Evolutionary conservation across 2,329 filamentous ascomycete species (phyloP).

Genomic region (Calonectria pseudoturangicola): DNA sequence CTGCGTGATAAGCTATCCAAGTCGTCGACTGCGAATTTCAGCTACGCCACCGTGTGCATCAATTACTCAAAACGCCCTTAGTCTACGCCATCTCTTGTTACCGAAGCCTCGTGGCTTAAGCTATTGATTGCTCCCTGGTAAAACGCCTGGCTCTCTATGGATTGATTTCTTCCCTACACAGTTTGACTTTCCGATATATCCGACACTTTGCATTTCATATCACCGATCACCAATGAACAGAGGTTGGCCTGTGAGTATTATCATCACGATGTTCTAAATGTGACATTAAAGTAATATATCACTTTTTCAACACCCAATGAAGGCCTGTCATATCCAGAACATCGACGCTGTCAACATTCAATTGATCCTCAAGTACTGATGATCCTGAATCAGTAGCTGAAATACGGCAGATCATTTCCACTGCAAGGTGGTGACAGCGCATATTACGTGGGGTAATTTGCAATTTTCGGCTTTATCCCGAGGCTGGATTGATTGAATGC

Average conservation of each 20-base stretch:
- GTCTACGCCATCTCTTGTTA: not conserved
- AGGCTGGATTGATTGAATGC: not conserved
- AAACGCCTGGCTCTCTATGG: not conserved
- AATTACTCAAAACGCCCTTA: not conserved
- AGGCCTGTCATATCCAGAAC: not conserved
- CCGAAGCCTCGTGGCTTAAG: not conserved
- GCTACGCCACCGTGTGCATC: constrained; percentile 1
- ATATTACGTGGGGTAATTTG: not conserved
- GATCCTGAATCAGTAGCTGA: not conserved
- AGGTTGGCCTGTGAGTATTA: not conserved
- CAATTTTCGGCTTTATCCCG: not conserved
- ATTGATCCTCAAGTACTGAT: not conserved
- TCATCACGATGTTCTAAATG: not conserved
- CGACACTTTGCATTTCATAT: not conserved
- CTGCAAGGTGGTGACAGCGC: not conserved
- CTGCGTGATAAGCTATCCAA: not conserved
- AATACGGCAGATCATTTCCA: not conserved
- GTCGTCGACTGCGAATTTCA: not conserved
- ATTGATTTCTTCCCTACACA: not conserved
- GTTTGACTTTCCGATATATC: not conserved
- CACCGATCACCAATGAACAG: not conserved
- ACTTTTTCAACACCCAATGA: not conserved
- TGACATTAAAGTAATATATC: not conserved
- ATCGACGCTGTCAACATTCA: not conserved
- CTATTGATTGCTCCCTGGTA: not conserved